These are phyloP conservation scores for Alternaria brassicicola DNA, from an alignment of 2,329 filamentous ascomycete genomes.

Conservation along the genomic window DNA sequence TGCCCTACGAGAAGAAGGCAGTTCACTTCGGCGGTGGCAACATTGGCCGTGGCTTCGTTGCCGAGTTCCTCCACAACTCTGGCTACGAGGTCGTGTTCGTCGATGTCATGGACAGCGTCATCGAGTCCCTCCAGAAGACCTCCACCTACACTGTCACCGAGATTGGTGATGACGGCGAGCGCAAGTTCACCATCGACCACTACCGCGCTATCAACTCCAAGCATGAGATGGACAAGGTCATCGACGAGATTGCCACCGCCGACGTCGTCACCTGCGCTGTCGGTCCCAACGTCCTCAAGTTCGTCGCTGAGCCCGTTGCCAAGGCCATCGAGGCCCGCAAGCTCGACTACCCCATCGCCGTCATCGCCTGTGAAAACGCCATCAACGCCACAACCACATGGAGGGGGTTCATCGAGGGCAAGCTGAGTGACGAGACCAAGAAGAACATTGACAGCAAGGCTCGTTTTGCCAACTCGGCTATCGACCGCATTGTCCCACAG, in stretches of 20 bases:
- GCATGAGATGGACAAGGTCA: conserved; percentile 77
- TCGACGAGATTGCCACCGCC: conserved; percentile 84
- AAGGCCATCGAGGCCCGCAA: conserved; percentile 85
- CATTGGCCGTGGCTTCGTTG: conserved; percentile 58
- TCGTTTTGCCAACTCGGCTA: conserved; percentile 94
- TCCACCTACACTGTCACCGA: conserved; percentile 90
- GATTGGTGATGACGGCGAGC: conserved; percentile 83
- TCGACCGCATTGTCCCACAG: conserved; percentile 95
- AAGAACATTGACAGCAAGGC: conserved; percentile 74
- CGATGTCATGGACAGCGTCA: conserved; percentile 86
- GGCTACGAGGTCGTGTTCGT: conserved; percentile 96
- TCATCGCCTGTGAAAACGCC: conserved; percentile 98
- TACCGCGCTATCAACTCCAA: conserved; percentile 97
- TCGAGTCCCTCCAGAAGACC: conserved; percentile 76
- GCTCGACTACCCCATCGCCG: conserved; percentile 71
- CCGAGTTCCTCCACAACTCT: conserved; percentile 83
- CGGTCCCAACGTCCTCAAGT: conserved; percentile 93
- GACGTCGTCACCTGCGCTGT: conserved; percentile 96
- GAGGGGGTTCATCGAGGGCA: conserved; percentile 76
- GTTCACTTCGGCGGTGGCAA: conserved; percentile 61
- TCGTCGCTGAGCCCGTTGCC: conserved; percentile 93
- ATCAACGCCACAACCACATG: conserved; percentile 93
- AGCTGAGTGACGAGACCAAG: conserved; percentile 72
- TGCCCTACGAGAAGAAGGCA: conserved; percentile 55
- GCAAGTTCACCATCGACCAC: conserved; percentile 84